Evolutionary conservation across 1,284 basidiomycete genomes (phyloP).

Genomic region (Boletus smithii): DNA sequence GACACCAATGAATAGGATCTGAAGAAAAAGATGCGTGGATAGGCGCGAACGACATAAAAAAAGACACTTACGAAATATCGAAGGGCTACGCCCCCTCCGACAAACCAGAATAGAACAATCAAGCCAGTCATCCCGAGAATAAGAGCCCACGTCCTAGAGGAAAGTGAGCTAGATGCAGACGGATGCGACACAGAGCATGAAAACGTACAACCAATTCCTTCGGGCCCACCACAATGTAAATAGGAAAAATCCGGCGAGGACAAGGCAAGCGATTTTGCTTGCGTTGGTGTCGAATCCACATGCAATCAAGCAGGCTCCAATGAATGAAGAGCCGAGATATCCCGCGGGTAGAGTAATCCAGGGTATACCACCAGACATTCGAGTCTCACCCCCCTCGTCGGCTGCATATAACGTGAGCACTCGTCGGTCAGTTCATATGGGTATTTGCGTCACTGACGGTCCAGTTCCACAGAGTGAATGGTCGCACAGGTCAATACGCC

Average conservation of each 20-base stretch:
- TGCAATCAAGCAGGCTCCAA: constrained; percentile 86
- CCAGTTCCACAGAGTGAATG: constrained; percentile 85
- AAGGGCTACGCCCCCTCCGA: constrained; percentile 66
- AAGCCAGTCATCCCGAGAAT: constrained; percentile 75
- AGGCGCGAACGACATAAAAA: neutral
- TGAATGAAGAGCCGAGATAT: constrained; percentile 89
- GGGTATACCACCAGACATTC: constrained; percentile 89
- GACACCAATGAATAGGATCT: constrained; percentile 93
- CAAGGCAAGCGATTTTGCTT: constrained; percentile 83
- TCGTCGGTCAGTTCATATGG: neutral
- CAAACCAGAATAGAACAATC: constrained; percentile 83
- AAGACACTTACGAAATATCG: constrained; percentile 58
- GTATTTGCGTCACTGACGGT: constrained; percentile 54
- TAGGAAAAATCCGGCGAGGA: constrained; percentile 85
- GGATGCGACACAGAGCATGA: neutral
- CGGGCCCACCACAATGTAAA: constrained; percentile 92
- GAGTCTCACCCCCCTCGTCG: constrained; percentile 90
- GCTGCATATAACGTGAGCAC: constrained; percentile 42
- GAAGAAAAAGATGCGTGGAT: neutral
- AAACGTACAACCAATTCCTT: constrained; percentile 69
- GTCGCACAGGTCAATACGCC: constrained; percentile 87
- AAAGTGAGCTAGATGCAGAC: neutral
- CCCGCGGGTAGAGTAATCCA: constrained; percentile 87
- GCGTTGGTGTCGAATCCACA: constrained; percentile 95
- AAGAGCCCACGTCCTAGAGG: constrained; percentile 63